Base-by-base conservation (phyloP, 2,329 filamentous ascomycete species). In the Chaetomium olivaceum region DNA sequence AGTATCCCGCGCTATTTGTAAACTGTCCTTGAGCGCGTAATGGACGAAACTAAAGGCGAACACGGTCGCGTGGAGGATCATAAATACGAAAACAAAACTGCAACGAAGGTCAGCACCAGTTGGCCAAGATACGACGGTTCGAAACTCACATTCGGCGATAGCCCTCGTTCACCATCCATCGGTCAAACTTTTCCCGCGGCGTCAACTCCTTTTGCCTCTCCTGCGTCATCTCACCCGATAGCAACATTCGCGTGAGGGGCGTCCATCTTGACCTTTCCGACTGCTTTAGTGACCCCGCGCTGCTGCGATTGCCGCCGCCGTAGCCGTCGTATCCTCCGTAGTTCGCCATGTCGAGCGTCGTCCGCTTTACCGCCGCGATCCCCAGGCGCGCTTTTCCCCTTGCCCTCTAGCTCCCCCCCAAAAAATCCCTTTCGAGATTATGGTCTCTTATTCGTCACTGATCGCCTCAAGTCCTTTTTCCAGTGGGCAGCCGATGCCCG, bases 81-180 rank as follows among this genome's bases (percentile, higher is more conserved):
- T 84, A 77, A 94, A 95, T 60, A 91, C 81, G 71, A 89, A 88
- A 66, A 94, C 90, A 73, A 93, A 92, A 72, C 90, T 91, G 71
- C 3, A 16, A 25, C 29, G 12, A 43, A 8, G n/a, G 66, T 71
- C 55, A 73, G 69, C 61, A 4, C n/a, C 27, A 27, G n/a, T 31
- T 21, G 4, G 25, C n/a, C 12, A 43, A 43, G 27, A 31, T 23
- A 25, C 14, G 23, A 11, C 27, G 14, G 14, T 58, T 23, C 14
- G 31, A 29, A 21, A 85, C 89, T 64, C 82, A 92, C 87, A 94
- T 83, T 86, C 90, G 83, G 75, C 90, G 85, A 76, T 92, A 93
- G 67, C 91, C 91, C 76, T 94, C 91, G 76, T 94, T 94, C 68
- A 94, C 89, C 91, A 95, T 93, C 91, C 91, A 95, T 70, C 88